These are phyloP conservation scores for Fonsecaea nubica DNA, from an alignment of 2,329 filamentous ascomycete genomes.

Conservation along the genomic window DNA sequence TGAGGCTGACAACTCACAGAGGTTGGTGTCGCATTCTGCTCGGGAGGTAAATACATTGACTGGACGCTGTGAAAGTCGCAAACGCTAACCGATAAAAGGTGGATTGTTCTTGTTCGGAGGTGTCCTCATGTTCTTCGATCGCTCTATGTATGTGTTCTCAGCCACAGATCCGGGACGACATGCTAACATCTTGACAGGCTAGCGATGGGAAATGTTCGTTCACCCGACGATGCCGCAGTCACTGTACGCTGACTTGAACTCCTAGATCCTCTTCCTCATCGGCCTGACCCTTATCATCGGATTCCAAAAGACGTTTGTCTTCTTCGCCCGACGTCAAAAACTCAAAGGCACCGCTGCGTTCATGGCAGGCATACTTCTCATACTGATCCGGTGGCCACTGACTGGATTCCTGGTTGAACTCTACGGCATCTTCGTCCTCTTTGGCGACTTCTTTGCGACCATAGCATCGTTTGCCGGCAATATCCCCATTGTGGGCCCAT, in stretches of 20 bases:
- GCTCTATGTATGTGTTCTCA: slow-evolving; percentile 74
- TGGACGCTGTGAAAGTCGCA: slow-evolving; percentile 9
- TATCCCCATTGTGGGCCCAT: slow-evolving; percentile 83
- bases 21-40: slow-evolving; percentile 96
- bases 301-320: slow-evolving; percentile 83
- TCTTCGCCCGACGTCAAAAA: slow-evolving; percentile 95
- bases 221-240: slow-evolving; percentile 31
- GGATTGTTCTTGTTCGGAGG: slow-evolving; percentile 94
- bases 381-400: slow-evolving; percentile 87
- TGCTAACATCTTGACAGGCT: slow-evolving; percentile 64
- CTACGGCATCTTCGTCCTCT: slow-evolving; percentile 91
- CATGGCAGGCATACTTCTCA: slow-evolving; percentile 79
- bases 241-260: slow-evolving; percentile 23
- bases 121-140: slow-evolving; percentile 96
- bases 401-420: slow-evolving; percentile 88
- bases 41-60: slow-evolving; percentile 72
- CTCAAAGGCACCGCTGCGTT: slow-evolving; percentile 90
- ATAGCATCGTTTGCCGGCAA: slow-evolving; percentile 86
- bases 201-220: slow-evolving; percentile 89
- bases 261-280: slow-evolving; percentile 93
- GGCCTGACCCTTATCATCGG: slow-evolving; percentile 96
- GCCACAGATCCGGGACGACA: slow-evolving; percentile 12
- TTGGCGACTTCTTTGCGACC: slow-evolving; percentile 94
- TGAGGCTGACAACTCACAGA: slow-evolving; percentile 63
- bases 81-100: slow-evolving; percentile 60